These are phyloP conservation scores for Sarcodon sp. DNA, from an alignment of 768 basidiomycete genomes.

Conservation along the genomic window DNA sequence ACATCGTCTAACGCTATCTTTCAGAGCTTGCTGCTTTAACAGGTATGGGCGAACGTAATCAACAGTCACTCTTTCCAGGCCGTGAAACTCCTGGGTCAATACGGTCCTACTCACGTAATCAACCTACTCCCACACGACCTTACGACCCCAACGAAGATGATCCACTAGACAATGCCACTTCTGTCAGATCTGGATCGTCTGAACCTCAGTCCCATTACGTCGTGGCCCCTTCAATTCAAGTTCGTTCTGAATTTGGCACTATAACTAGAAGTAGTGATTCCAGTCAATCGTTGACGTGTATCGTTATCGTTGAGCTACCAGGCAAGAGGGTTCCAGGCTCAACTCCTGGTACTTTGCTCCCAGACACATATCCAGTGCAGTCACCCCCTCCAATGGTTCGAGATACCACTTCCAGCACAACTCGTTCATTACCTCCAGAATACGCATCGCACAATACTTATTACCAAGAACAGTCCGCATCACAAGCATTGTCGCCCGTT, in stretches of 20 bases:
- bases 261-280: constrained; percentile 56
- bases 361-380: not conserved
- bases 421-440: not conserved
- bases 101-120: constrained; percentile 20
- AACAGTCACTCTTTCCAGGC: constrained; percentile 51
- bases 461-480: not conserved
- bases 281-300: constrained; percentile 84
- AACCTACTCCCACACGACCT: constrained; percentile 12
- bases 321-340: constrained; percentile 38
- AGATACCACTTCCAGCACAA: not conserved
- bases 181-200: constrained; percentile 25
- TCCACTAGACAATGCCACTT: constrained; percentile 29
- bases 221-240: constrained; percentile 86
- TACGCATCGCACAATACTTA: not conserved
- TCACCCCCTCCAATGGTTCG: not conserved
- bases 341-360: constrained; percentile 33
- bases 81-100: constrained; percentile 40
- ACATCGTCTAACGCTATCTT: constrained; percentile 4
- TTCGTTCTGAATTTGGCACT: constrained; percentile 83
- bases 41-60: constrained; percentile 63
- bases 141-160: constrained; percentile 80
- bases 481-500: not conserved
- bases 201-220: constrained; percentile 48
- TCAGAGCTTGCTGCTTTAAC: constrained; percentile 90
- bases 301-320: constrained; percentile 88